phyloP scores from a whole-genome alignment of 129 eudicot species.

The Silybum marianum region DNA sequence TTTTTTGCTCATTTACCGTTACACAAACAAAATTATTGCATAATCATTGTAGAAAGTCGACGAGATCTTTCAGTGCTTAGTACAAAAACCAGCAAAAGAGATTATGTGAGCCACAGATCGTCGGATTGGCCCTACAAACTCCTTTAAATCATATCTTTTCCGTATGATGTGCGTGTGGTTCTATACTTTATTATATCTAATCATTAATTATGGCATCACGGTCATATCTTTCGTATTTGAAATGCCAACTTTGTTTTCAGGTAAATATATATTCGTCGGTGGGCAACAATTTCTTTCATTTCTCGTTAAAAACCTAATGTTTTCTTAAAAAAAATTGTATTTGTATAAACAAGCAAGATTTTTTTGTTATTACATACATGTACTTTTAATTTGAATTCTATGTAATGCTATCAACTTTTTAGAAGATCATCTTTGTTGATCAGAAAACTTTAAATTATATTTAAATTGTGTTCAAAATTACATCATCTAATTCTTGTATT shows the following conservation, averaged over 20 bases:
- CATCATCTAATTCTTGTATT: background rate
- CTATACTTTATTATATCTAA: background rate
- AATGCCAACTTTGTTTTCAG: background rate
- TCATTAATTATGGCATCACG: background rate
- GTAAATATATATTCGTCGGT: background rate
- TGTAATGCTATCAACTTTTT: background rate
- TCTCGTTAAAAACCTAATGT: background rate
- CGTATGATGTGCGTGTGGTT: background rate
- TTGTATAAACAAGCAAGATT: no score
- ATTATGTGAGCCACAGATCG: constrained; percentile 8
- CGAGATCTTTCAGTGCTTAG: background rate
- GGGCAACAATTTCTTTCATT: background rate
- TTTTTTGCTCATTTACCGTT: background rate
- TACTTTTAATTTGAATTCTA: no score
- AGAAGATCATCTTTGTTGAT: no score
- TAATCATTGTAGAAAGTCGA: background rate
- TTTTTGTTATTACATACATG: no score
- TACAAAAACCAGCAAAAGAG: background rate
- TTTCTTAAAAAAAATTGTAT: background rate
- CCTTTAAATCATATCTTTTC: background rate
- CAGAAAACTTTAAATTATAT: background rate
- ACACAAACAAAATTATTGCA: background rate
- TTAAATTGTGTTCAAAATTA: background rate
- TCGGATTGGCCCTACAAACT: background rate
- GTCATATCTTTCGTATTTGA: background rate